Evolutionary conservation across 495 filamentous ascomycete species (phyloP).

Genomic region (Lasiosphaeriaceae sp.): DNA sequence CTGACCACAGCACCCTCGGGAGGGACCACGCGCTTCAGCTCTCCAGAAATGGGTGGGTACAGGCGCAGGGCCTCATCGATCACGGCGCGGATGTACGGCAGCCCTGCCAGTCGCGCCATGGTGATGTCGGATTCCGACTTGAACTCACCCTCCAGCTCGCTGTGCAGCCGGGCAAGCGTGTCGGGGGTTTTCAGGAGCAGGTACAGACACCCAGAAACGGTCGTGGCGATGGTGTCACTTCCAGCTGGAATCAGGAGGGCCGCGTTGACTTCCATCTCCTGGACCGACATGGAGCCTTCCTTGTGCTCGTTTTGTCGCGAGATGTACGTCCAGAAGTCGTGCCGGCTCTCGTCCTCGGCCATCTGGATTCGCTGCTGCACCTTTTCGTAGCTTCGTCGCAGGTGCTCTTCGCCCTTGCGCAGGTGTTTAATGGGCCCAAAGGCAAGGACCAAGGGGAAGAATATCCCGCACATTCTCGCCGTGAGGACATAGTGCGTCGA

Average conservation of each 20-base stretch:
- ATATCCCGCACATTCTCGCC: constrained; percentile 23
- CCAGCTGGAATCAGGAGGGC: constrained; percentile 39
- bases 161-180: constrained; percentile 28
- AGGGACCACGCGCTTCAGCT: constrained; percentile 25
- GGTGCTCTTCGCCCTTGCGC: constrained; percentile 23
- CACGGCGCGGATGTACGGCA: constrained; percentile 41
- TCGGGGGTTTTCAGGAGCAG: constrained; percentile 42
- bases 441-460: constrained; percentile 19
- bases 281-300: constrained; percentile 2
- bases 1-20: constrained; percentile 27
- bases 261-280: constrained; percentile 36
- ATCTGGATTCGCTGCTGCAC: constrained; percentile 28
- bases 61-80: constrained; percentile 45
- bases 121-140: constrained; percentile 41
- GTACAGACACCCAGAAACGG: constrained; percentile 44
- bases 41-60: constrained; percentile 27
- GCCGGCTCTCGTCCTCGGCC: constrained; percentile 16
- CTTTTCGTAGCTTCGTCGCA: constrained; percentile 36
- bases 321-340: constrained; percentile 38
- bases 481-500: constrained; percentile 21
- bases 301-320: constrained; percentile 22
- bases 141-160: constrained; percentile 46
- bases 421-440: constrained; percentile 28
- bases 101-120: constrained; percentile 28
- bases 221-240: constrained; percentile 55